phyloP scores from a whole-genome alignment of 1,284 basidiomycete species.

The Vanrija humicola region DNA sequence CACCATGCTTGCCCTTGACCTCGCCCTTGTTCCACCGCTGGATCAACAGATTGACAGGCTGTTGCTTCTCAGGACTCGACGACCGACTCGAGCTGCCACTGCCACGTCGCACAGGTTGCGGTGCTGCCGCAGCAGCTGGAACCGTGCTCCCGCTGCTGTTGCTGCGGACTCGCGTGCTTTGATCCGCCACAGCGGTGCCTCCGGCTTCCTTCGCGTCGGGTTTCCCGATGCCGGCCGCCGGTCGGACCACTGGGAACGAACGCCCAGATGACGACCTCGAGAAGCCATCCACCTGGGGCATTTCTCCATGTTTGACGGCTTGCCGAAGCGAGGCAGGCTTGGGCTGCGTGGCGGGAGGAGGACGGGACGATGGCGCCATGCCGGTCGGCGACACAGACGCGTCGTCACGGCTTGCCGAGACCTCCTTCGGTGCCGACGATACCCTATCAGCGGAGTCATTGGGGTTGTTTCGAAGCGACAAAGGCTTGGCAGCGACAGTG shows the following conservation, averaged over 20 bases:
- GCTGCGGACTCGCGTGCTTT: neutral
- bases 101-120: neutral
- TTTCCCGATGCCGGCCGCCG: neutral
- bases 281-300: constrained; percentile 15
- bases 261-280: constrained; percentile 30
- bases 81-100: constrained; percentile 6
- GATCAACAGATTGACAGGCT: constrained; percentile 41
- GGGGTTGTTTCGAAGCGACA: constrained; percentile 18
- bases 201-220: neutral
- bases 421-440: too few relatives aligned
- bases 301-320: constrained; percentile 12
- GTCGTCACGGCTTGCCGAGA: too few relatives aligned
- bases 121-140: neutral
- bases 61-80: constrained; percentile 41
- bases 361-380: neutral
- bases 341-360: constrained; percentile 1
- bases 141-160: neutral
- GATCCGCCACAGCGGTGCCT: neutral
- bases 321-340: constrained; percentile 8
- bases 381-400: too few relatives aligned
- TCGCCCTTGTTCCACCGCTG: constrained; percentile 40
- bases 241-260: constrained; percentile 24
- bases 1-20: constrained; percentile 3
- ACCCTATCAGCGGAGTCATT: neutral
- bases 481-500: constrained; percentile 29